Evolutionary conservation across 805 yeast genomes (phyloP).

Genomic region (Teunomyces stri): DNA sequence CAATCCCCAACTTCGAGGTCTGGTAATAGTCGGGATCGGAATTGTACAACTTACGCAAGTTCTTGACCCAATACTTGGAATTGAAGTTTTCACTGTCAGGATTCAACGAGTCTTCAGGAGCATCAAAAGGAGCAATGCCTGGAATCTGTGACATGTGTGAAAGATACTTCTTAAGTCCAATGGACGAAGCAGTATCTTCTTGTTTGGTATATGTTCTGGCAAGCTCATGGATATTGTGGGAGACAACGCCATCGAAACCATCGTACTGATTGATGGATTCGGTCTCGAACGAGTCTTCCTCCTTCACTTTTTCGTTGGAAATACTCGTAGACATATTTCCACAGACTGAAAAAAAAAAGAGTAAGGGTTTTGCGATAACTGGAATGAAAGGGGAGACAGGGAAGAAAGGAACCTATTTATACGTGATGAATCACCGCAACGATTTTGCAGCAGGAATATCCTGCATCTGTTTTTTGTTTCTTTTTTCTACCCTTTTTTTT

Average conservation of each 20-base stretch:
- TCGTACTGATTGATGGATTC: slow-evolving; percentile 5
- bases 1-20: slow-evolving; percentile 58
- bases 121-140: slow-evolving; percentile 39
- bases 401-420: neutral
- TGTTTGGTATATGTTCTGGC: slow-evolving; percentile 21
- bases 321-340: neutral
- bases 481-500: too few species aligned
- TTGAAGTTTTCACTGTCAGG: slow-evolving; percentile 58
- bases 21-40: slow-evolving; percentile 60
- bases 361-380: too few species aligned
- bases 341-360: too few species aligned
- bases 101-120: slow-evolving; percentile 40
- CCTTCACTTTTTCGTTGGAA: neutral
- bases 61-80: slow-evolving; percentile 64
- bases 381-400: neutral
- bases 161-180: slow-evolving; percentile 32
- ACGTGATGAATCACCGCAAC: neutral
- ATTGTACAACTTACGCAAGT: slow-evolving; percentile 49
- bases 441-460: neutral
- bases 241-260: slow-evolving; percentile 8
- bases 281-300: neutral
- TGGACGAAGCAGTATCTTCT: slow-evolving; percentile 8
- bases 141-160: slow-evolving; percentile 51
- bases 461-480: neutral
- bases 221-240: slow-evolving; percentile 18